phyloP scores from a whole-genome alignment of 306 rosid species.

The Delonix regia region DNA sequence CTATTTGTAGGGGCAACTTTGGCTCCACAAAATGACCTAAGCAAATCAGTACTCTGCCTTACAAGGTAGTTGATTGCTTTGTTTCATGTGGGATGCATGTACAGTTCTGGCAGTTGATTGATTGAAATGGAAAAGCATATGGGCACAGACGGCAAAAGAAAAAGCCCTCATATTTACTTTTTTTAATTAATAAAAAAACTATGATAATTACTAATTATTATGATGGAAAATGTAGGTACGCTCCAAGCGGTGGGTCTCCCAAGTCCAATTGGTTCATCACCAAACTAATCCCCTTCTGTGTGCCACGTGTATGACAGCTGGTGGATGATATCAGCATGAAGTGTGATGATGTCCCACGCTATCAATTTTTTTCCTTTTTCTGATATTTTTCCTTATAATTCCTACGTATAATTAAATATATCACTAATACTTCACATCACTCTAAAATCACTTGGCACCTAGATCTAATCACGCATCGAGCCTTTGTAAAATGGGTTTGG shows the following conservation, averaged over 20 bases:
- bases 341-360: conserved; percentile 70
- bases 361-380: background rate
- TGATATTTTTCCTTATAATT: too few species aligned
- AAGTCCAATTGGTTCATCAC: conserved; percentile 53
- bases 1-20: conserved; percentile 20
- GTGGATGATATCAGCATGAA: conserved; percentile 88
- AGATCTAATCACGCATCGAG: too few species aligned
- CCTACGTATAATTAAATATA: too few species aligned
- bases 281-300: conserved; percentile 48
- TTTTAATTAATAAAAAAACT: conserved; percentile 31
- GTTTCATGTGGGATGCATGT: conserved; percentile 52
- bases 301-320: conserved; percentile 69
- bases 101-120: conserved; percentile 38
- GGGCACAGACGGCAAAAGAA: conserved; percentile 40
- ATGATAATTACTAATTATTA: conserved; percentile 50
- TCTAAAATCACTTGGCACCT: too few species aligned
- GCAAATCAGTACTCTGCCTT: conserved; percentile 39
- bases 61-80: conserved; percentile 27
- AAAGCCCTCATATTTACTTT: background rate
- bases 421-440: too few species aligned
- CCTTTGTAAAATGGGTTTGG: too few species aligned
- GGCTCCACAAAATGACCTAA: conserved; percentile 39
- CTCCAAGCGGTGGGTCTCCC: conserved; percentile 51
- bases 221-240: conserved; percentile 48
- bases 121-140: conserved; percentile 41